Conservation (phyloP, 148 eudicot species). For the Simmondsia chinensis region DNA sequence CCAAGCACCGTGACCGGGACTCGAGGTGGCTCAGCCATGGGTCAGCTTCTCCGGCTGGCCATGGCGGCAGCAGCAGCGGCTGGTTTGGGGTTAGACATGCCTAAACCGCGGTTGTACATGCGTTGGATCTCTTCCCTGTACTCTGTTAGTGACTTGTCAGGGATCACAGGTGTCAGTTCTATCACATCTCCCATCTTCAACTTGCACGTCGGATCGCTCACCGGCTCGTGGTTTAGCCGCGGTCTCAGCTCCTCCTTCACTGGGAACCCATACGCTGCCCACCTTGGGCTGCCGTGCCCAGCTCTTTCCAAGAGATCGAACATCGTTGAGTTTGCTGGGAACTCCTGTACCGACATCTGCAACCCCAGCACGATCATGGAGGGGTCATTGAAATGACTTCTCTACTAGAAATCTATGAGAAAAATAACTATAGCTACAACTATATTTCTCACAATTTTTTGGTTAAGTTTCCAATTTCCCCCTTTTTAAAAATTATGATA, state of each 20-base stretch:
- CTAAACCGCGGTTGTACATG: slow-evolving; percentile 60
- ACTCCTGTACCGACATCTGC: slow-evolving; percentile 96
- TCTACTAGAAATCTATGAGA: no score
- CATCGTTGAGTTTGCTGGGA: slow-evolving; percentile 57
- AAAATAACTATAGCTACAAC: no score
- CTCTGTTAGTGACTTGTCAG: slow-evolving; percentile 58
- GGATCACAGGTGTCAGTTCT: slow-evolving; percentile 74
- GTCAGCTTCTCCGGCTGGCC: slow-evolving; percentile 50
- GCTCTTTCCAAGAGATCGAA: slow-evolving; percentile 54
- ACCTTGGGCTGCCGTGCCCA: slow-evolving; percentile 52
- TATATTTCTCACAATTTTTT: no score
- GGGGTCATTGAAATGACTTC: no score
- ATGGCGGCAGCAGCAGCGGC: slow-evolving; percentile 12
- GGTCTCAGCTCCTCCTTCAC: slow-evolving; percentile 75
- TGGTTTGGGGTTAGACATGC: slow-evolving; percentile 24
- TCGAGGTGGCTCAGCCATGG: no score
- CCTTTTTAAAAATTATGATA: no score
- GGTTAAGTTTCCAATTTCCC: no score
- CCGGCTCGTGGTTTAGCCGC: slow-evolving; percentile 59
- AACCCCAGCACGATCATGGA: no score
- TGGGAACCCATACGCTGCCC: slow-evolving; percentile 57
- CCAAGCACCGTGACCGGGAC: no score
- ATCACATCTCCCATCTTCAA: slow-evolving; percentile 93
- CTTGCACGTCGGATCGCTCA: slow-evolving; percentile 54
- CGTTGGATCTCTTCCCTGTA: slow-evolving; percentile 93